These are phyloP conservation scores for Selaginella moellendorffii DNA, from an alignment of 75 land plant species.

Conservation along the genomic window DNA sequence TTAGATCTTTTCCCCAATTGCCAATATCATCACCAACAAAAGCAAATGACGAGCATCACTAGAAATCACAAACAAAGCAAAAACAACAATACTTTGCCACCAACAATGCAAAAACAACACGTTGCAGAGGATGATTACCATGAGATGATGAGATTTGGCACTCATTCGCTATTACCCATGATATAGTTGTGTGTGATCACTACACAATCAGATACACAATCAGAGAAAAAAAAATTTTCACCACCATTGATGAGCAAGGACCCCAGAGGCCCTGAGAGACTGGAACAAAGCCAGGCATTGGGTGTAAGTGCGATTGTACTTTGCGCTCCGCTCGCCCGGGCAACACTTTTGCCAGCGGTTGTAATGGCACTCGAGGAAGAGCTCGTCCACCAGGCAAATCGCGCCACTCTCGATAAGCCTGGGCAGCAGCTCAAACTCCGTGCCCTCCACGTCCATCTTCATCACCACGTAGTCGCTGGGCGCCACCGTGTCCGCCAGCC, in stretches of 20 bases:
- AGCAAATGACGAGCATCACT: no score
- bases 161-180: no score
- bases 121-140: no score
- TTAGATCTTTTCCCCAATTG: no score
- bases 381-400: slow-evolving; percentile 59
- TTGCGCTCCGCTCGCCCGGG: slow-evolving; percentile 37
- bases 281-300: slow-evolving; percentile 64
- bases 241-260: slow-evolving; percentile 93
- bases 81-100: no score
- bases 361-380: slow-evolving; percentile 65
- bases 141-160: no score
- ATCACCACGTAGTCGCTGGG: slow-evolving; percentile 60
- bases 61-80: no score
- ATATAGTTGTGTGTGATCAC: no score
- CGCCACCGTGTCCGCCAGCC: slow-evolving; percentile 39
- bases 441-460: slow-evolving; percentile 88
- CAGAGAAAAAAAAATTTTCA: slow-evolving; percentile 13
- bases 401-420: slow-evolving; percentile 38
- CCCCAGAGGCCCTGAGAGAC: slow-evolving; percentile 43
- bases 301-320: slow-evolving; percentile 55
- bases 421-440: slow-evolving; percentile 66
- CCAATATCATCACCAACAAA: no score
- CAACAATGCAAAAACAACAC: no score
- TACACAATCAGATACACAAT: no score
- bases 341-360: slow-evolving; percentile 74